Conservation (phyloP, 2,329 filamentous ascomycete species). For the Pezicula rhizophila region DNA sequence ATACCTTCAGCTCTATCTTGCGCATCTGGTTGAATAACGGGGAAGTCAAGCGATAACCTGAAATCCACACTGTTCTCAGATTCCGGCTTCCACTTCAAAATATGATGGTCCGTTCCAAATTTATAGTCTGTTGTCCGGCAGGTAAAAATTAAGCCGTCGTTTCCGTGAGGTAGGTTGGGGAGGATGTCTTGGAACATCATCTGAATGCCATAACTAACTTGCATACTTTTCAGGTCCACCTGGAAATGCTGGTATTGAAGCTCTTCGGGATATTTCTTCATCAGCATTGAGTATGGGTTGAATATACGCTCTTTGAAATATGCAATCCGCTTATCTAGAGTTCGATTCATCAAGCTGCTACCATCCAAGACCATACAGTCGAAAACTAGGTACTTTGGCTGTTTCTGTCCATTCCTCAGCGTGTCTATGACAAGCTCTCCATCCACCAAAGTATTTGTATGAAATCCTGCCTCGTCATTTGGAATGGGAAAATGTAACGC, state of each 20-base stretch:
- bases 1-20: constrained; percentile 61
- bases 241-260: constrained; percentile 67
- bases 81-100: constrained; percentile 96
- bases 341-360: constrained; percentile 67
- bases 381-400: constrained; percentile 85
- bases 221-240: constrained; percentile 82
- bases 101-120: constrained; percentile 85
- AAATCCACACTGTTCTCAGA: constrained; percentile 96
- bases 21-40: constrained; percentile 60
- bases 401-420: constrained; percentile 57
- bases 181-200: constrained; percentile 89
- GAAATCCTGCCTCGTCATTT: constrained; percentile 60
- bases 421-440: constrained; percentile 88
- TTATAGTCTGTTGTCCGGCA: constrained; percentile 81
- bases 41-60: constrained; percentile 71
- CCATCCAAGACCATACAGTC: constrained; percentile 83
- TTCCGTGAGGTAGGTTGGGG: constrained; percentile 80
- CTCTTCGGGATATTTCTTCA: constrained; percentile 63
- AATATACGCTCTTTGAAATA: constrained; percentile 78
- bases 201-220: constrained; percentile 80
- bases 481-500: constrained; percentile 76
- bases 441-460: constrained; percentile 78
- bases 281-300: constrained; percentile 59
- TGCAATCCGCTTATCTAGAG: constrained; percentile 81
- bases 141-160: constrained; percentile 97